Evolutionary conservation across 495 filamentous ascomycete species (phyloP).

Genomic region (Aspergillus coremiiformis): DNA sequence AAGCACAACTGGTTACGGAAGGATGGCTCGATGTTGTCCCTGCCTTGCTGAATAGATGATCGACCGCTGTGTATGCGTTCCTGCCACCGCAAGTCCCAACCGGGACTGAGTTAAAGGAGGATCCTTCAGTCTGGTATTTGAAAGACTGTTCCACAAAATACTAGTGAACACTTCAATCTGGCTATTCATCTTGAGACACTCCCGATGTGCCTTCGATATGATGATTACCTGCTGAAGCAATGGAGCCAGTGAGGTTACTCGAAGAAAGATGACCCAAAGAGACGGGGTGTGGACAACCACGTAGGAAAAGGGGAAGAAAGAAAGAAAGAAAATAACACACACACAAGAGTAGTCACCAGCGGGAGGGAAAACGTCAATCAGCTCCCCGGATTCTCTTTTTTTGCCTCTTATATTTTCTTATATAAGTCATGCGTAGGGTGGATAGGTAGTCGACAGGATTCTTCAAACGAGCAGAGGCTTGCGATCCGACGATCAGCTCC

Average conservation of each 20-base stretch:
- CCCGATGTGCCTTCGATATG: too few species aligned
- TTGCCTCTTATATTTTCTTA: neutral
- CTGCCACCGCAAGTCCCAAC: neutral
- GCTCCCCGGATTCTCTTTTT: too few species aligned
- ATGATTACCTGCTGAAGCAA: too few species aligned
- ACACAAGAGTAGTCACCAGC: too few species aligned
- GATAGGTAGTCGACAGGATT: neutral
- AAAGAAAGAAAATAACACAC: too few species aligned
- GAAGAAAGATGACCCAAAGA: too few species aligned
- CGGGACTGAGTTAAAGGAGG: neutral
- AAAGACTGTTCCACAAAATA: neutral
- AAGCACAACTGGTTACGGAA: too few species aligned
- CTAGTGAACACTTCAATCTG: neutral
- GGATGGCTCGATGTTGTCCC: neutral
- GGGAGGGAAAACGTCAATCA: too few species aligned
- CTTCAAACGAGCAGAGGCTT: neutral
- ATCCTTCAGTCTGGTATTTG: neutral
- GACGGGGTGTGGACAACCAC: too few species aligned
- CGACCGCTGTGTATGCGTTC: neutral
- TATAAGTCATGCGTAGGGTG: neutral
- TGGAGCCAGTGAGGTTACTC: too few species aligned
- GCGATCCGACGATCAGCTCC: neutral
- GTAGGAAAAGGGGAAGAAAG: too few species aligned
- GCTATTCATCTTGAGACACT: too few species aligned
- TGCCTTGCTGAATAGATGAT: neutral